phyloP scores from a whole-genome alignment of 2,329 filamentous ascomycete species.

The Scorias spongiosa region DNA sequence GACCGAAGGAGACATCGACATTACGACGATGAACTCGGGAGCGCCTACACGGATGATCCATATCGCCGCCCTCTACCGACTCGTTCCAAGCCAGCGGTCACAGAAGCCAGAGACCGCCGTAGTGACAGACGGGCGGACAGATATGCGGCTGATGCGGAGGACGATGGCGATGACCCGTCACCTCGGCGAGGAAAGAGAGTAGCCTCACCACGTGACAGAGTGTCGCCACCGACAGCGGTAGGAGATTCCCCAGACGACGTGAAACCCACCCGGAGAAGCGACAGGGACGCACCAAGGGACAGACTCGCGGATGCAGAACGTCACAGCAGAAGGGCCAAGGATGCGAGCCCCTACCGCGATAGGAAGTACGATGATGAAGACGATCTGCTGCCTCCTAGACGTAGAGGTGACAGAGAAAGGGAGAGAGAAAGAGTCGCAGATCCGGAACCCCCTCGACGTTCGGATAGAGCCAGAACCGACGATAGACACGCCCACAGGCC shows the following conservation, averaged over 20 bases:
- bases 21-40: neutral
- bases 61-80: neutral
- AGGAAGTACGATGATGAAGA: constrained; percentile 5
- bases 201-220: neutral
- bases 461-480: neutral
- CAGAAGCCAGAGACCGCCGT: neutral
- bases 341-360: neutral
- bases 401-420: constrained; percentile 2
- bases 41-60: neutral
- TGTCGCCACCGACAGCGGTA: neutral
- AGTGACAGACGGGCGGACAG: neutral
- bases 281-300: neutral
- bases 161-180: neutral
- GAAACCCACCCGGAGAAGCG: neutral
- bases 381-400: neutral
- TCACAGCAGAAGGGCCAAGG: constrained; percentile 1
- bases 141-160: neutral
- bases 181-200: neutral
- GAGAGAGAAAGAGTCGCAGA: neutral
- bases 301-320: neutral
- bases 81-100: neutral
- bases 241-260: neutral
- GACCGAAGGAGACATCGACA: neutral
- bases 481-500: neutral
- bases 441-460: neutral